Evolutionary conservation across 345 rosid species (phyloP).

Genomic region (Euphorbia peplus): DNA sequence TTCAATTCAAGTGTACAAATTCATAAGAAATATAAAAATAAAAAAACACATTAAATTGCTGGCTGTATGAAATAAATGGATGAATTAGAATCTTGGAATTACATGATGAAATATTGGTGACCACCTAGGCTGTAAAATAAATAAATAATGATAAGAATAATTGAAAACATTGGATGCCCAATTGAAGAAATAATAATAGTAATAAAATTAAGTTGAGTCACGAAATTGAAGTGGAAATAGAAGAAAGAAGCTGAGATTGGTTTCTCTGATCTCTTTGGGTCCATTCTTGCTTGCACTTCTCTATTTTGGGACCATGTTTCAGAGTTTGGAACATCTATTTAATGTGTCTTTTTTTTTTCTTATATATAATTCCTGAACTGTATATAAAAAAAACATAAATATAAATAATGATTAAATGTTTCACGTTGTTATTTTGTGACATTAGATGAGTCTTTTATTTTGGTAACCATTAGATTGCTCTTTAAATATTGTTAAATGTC

Average conservation of each 20-base stretch:
- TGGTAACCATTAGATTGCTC: too few species aligned
- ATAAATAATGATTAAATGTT: too few species aligned
- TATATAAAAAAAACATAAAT: too few species aligned
- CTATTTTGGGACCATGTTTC: background rate
- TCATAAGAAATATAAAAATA: background rate
- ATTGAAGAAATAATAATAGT: slow-evolving; percentile 16
- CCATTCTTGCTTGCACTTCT: slow-evolving; percentile 11
- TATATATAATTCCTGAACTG: too few species aligned
- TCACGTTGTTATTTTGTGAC: too few species aligned
- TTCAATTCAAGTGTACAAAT: background rate
- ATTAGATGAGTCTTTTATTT: too few species aligned
- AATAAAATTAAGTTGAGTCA: slow-evolving; percentile 34
- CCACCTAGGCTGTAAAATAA: background rate
- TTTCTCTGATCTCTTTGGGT: slow-evolving; percentile 14
- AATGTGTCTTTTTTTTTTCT: background rate
- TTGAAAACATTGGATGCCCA: slow-evolving; percentile 41
- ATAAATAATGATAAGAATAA: background rate
- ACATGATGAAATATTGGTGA: slow-evolving; percentile 21
- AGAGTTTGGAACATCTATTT: slow-evolving; percentile 9
- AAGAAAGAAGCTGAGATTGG: slow-evolving; percentile 16
- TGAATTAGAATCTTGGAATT: slow-evolving; percentile 28
- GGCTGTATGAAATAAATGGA: slow-evolving; percentile 3
- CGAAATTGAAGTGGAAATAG: slow-evolving; percentile 44
- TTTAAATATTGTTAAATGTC: too few species aligned
- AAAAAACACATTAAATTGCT: background rate